Conservation (phyloP, 2,329 filamentous ascomycete genomes). For the Xylaria sp. region DNA sequence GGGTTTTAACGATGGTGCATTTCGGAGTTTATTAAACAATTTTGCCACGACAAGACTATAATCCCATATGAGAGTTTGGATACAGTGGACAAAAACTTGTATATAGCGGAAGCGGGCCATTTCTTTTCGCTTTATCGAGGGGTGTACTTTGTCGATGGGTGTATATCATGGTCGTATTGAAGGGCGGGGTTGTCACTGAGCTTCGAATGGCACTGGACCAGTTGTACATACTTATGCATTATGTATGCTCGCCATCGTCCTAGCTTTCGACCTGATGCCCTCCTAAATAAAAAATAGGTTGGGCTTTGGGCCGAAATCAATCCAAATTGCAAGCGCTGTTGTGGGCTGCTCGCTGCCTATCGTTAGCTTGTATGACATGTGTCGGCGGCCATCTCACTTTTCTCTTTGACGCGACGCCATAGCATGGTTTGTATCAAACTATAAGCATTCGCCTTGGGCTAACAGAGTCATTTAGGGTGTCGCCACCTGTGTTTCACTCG, state of each 20-base stretch:
- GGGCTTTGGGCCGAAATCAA: conserved; percentile 35
- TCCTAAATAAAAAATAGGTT: conserved; percentile 7
- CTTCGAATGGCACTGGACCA: conserved; percentile 31
- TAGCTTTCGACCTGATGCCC: conserved; percentile 28
- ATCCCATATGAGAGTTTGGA: conserved; percentile 27
- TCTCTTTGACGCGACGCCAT: background rate
- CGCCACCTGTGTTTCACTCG: conserved; percentile 26
- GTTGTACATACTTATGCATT: conserved; percentile 32
- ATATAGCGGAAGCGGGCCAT: conserved; percentile 31
- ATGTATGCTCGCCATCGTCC: conserved; percentile 19
- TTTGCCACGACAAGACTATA: conserved; percentile 29
- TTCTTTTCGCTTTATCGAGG: background rate
- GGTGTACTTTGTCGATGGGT: background rate
- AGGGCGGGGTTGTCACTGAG: conserved; percentile 23
- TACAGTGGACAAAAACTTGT: conserved; percentile 21
- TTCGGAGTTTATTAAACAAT: conserved; percentile 17
- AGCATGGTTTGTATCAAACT: background rate
- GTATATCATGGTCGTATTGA: conserved; percentile 12
- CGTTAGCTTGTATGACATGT: conserved; percentile 24
- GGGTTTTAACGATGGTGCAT: conserved; percentile 5
- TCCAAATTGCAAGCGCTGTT: conserved; percentile 18
- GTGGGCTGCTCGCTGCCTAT: conserved; percentile 21
- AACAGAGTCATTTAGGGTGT: background rate
- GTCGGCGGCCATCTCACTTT: conserved; percentile 19
- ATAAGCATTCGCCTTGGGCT: conserved; percentile 13